Conservation (phyloP, 2,329 filamentous ascomycete species). For the Penicillium sp. region DNA sequence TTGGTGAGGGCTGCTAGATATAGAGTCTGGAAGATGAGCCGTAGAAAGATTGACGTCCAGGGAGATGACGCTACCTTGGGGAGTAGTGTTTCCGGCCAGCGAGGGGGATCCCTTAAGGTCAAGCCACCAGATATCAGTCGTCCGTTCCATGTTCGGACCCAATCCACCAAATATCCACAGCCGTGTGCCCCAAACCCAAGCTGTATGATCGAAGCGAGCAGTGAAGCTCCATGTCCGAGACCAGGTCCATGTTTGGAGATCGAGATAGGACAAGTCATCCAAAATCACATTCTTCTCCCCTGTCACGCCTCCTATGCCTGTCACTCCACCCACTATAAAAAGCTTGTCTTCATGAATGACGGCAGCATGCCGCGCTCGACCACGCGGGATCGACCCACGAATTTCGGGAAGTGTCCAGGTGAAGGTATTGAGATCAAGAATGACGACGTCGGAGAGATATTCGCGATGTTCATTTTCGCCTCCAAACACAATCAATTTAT, state of each 20-base stretch:
- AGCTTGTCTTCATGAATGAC: conserved; percentile 95
- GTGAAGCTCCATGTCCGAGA: conserved; percentile 95
- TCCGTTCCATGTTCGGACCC: conserved; percentile 94
- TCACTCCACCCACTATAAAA: conserved; percentile 94
- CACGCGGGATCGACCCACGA: conserved; percentile 78
- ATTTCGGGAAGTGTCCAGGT: conserved; percentile 94
- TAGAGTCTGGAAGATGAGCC: conserved; percentile 37
- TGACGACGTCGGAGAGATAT: conserved; percentile 91
- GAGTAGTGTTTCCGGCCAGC: conserved; percentile 65
- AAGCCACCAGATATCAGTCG: conserved; percentile 94
- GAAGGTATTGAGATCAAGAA: conserved; percentile 91
- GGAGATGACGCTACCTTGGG: conserved; percentile 53
- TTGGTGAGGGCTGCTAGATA: conserved; percentile 33
- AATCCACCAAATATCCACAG: conserved; percentile 97
- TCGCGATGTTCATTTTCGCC: conserved; percentile 97
- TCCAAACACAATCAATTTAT: conserved; percentile 95
- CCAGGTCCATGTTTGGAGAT: conserved; percentile 97
- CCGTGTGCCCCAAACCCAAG: conserved; percentile 86
- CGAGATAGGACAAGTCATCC: conserved; percentile 94
- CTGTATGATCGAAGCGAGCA: conserved; percentile 88
- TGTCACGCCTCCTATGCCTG: conserved; percentile 90
- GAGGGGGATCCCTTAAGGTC: conserved; percentile 88
- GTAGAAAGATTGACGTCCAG: conserved; percentile 30
- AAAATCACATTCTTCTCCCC: conserved; percentile 88
- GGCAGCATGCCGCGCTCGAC: conserved; percentile 87